Evolutionary conservation across 2,329 filamentous ascomycete species (phyloP).

Genomic region (Xylaria sp.): DNA sequence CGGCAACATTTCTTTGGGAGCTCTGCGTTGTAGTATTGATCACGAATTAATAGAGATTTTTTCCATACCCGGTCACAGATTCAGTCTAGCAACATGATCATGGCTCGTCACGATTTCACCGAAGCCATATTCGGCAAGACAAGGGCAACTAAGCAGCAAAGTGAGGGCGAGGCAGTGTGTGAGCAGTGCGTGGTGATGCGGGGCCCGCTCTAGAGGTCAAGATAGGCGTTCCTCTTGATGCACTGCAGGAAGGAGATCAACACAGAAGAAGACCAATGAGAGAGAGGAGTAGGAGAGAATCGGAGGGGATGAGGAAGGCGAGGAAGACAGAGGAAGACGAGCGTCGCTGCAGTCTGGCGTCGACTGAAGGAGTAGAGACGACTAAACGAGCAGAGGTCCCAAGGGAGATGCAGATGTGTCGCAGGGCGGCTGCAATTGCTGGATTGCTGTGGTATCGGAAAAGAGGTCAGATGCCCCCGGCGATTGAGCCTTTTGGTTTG

Average conservation of each 20-base stretch:
- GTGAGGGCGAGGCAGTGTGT: background rate
- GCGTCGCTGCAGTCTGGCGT: background rate
- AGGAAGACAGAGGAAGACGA: background rate
- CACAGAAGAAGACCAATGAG: background rate
- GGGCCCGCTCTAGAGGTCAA: background rate
- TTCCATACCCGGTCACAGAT: slow-evolving; percentile 7
- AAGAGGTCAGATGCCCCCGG: background rate
- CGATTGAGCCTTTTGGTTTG: background rate
- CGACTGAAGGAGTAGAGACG: background rate
- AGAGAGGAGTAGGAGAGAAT: background rate
- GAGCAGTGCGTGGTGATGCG: slow-evolving; percentile 5
- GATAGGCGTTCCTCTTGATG: too few relatives aligned
- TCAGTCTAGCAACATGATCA: background rate
- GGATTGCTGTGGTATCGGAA: background rate
- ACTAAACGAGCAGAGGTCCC: too few relatives aligned
- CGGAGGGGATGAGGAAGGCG: too few relatives aligned
- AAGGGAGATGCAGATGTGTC: background rate
- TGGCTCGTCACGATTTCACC: background rate
- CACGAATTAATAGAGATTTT: background rate
- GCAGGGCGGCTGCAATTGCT: background rate
- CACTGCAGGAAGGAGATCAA: background rate
- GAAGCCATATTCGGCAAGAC: background rate
- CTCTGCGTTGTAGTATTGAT: too few relatives aligned
- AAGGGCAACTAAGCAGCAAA: background rate
- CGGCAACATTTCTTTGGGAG: too few relatives aligned